These are phyloP conservation scores for Combretum micranthum DNA, from an alignment of 345 rosid genomes.

Conservation along the genomic window DNA sequence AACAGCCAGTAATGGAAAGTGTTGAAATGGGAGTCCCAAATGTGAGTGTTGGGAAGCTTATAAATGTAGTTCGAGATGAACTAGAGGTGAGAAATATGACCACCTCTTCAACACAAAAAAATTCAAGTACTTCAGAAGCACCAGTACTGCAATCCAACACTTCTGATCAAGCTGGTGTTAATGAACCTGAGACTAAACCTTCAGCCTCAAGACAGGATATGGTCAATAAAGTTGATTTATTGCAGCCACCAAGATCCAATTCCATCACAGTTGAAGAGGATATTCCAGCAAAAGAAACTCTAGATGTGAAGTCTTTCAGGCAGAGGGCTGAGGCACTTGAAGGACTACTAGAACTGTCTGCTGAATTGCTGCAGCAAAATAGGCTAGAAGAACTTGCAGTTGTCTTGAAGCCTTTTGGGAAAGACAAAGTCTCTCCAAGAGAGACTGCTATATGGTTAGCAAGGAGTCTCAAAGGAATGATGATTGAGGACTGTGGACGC, in stretches of 20 bases:
- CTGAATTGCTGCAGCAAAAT: slow-evolving; percentile 78
- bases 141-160: slow-evolving; percentile 25
- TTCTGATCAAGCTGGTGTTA: slow-evolving; percentile 30
- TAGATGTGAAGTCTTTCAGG: slow-evolving; percentile 83
- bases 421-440: slow-evolving; percentile 91
- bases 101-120: slow-evolving; percentile 23
- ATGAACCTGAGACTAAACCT: slow-evolving; percentile 36
- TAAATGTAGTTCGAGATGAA: slow-evolving; percentile 73
- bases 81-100: slow-evolving; percentile 42
- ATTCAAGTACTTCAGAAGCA: slow-evolving; percentile 40
- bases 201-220: slow-evolving; percentile 4
- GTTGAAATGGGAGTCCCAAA: slow-evolving; percentile 74
- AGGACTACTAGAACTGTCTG: slow-evolving; percentile 88
- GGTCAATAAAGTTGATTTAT: slow-evolving; percentile 30
- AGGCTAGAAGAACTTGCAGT: slow-evolving; percentile 87
- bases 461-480: slow-evolving; percentile 91
- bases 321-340: slow-evolving; percentile 99
- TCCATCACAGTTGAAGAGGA: slow-evolving; percentile 40
- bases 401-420: slow-evolving; percentile 94
- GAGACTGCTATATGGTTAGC: slow-evolving; percentile 99
- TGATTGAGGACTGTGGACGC: slow-evolving; percentile 66
- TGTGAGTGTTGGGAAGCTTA: slow-evolving; percentile 65
- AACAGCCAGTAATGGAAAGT: slow-evolving; percentile 76
- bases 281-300: slow-evolving; percentile 51
- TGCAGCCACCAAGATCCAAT: slow-evolving; percentile 32